Evolutionary conservation across 2,329 filamentous ascomycete species (phyloP), one percentile per base, ranked within the genome.

Genomic region (Teratosphaeria gauchensis): DNA sequence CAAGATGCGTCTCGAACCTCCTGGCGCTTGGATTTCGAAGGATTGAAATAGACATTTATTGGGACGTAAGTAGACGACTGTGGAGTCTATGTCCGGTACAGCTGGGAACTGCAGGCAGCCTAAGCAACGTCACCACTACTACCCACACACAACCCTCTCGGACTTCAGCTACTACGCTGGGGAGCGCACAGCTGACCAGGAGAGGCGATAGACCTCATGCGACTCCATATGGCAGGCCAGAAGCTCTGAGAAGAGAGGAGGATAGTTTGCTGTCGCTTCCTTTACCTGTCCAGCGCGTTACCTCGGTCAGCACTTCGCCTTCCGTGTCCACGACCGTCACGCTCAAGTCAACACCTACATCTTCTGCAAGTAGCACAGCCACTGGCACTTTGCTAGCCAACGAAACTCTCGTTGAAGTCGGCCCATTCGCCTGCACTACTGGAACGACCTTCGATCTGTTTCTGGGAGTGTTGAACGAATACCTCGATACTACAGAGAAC

Each of bases 11-110:
- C 38, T 86, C 83, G 4, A 86, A 86, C 68, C 74, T 88, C 1
- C 73, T 88, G 31, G 78, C 80, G 0, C 72, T 79, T n/a, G 83
- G 83, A 4, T 86, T 84, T 64, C 76, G 79, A 46, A 77, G 81
- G 52, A 76, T 86, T 53, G 72, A 81, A 51, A 71, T 86, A 31
- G 85, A 88, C 68, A 64, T 86, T 12, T 87, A 84, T 66, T 88
- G 85, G 85, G 84, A 86, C 62, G 66, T 77, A 28, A 75, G 72
- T 32, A 76, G 78, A 31, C 71, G 71, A 33, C 67, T 75, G 48
- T 87, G 84, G 82, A 81, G 76, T 55, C 76, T 87, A 19, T 88
- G 85, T 67, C 85, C 85, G 0, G 81, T 81, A 2, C 70, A 78
- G 53, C 74, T 84, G 56, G 38, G 62, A 65, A 31, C 65, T 65